These are phyloP conservation scores for Scedosporium apiospermum DNA, from an alignment of 2,329 filamentous ascomycete genomes.

Conservation along the genomic window DNA sequence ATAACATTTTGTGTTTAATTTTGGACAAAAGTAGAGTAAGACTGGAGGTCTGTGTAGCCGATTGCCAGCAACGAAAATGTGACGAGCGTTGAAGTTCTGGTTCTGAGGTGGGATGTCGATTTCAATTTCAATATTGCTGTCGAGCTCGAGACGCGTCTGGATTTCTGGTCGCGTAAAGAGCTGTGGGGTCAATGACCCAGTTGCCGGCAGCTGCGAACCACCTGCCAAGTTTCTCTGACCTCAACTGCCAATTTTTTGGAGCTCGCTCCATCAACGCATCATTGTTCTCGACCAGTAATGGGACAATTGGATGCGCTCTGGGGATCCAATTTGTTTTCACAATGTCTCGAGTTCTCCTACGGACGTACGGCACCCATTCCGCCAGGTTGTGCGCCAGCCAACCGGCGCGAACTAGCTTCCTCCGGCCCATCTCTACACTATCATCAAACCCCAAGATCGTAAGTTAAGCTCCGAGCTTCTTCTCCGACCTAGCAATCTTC, in stretches of 20 bases:
- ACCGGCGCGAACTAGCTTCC: neutral
- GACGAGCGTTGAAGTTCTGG: neutral
- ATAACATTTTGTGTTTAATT: neutral
- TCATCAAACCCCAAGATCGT: slow-evolving; percentile 45
- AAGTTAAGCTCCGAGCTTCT: slow-evolving; percentile 14
- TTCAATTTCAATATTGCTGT: neutral
- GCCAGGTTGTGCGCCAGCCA: neutral
- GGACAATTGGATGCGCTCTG: neutral
- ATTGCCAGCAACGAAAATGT: neutral
- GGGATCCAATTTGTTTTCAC: neutral
- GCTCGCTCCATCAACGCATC: neutral
- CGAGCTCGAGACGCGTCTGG: neutral
- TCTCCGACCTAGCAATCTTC: neutral
- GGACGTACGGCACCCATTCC: neutral
- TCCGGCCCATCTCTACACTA: slow-evolving; percentile 31
- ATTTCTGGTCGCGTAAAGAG: slow-evolving; percentile 4
- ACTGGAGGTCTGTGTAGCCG: neutral
- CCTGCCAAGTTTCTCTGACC: neutral
- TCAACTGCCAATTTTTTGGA: neutral
- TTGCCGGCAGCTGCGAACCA: neutral
- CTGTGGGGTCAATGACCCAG: neutral
- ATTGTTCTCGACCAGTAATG: neutral
- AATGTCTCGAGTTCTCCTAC: neutral
- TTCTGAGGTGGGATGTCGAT: neutral
- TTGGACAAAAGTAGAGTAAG: neutral